phyloP scores from a whole-genome alignment of 352 stramenopile genomes.

The Globisporangium lucens region DNA sequence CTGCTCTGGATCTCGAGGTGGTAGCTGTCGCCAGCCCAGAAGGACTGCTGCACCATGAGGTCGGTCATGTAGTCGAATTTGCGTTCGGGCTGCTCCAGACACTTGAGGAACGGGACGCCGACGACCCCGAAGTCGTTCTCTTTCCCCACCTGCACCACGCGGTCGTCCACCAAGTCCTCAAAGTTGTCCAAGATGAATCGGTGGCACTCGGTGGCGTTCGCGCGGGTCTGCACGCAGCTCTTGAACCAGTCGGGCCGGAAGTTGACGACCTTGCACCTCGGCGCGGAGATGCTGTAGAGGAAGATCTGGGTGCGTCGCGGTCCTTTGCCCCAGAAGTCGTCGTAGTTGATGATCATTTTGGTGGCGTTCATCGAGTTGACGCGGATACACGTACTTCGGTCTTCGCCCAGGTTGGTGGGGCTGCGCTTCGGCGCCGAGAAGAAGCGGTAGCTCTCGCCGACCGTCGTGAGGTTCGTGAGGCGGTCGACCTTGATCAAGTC shows the following conservation, averaged over 20 bases:
- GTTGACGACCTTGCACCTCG: slow-evolving; percentile 33
- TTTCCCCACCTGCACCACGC: slow-evolving; percentile 23
- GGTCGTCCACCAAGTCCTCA: slow-evolving; percentile 16
- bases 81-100: slow-evolving; percentile 16
- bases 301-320: slow-evolving; percentile 18
- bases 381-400: slow-evolving; percentile 39
- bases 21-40: slow-evolving; percentile 32
- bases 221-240: slow-evolving; percentile 6
- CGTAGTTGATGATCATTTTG: slow-evolving; percentile 27
- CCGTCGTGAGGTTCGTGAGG: slow-evolving; percentile 19
- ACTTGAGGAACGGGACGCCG: slow-evolving; percentile 30
- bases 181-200: slow-evolving; percentile 35
- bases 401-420: slow-evolving; percentile 30
- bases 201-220: slow-evolving; percentile 25
- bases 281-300: slow-evolving; percentile 34
- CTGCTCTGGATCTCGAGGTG: slow-evolving; percentile 38
- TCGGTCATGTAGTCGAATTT: slow-evolving; percentile 30
- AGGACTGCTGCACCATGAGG: slow-evolving; percentile 28
- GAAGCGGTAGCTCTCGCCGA: slow-evolving; percentile 24
- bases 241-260: slow-evolving; percentile 24
- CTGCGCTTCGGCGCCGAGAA: slow-evolving; percentile 31
- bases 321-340: slow-evolving; percentile 41
- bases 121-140: slow-evolving; percentile 24
- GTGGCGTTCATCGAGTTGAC: slow-evolving; percentile 45
- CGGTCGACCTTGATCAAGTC: slow-evolving; percentile 16